These are phyloP conservation scores for Puccinia polysora DNA, from an alignment of 1,284 basidiomycete genomes.

Conservation along the genomic window DNA sequence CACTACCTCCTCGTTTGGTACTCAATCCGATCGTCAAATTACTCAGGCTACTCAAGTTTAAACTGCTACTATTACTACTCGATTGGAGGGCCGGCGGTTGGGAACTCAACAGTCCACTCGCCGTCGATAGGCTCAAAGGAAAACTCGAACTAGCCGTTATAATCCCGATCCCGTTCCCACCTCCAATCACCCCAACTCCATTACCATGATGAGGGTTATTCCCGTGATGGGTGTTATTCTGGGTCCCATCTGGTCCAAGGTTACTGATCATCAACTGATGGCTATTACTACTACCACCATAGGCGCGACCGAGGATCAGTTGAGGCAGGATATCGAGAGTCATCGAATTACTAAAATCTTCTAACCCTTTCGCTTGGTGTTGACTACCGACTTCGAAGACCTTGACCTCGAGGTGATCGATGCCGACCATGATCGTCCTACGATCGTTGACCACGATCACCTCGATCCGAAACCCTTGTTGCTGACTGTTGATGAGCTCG, in stretches of 20 bases:
- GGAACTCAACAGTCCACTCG: too few relatives aligned
- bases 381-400: constrained; percentile 30
- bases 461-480: constrained; percentile 48
- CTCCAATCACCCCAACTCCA: not conserved
- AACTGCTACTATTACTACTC: not conserved
- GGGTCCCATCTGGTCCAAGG: too few relatives aligned
- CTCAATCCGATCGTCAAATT: constrained; percentile 1
- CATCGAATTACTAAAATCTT: constrained; percentile 35
- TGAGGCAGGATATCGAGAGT: constrained; percentile 36
- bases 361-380: constrained; percentile 28
- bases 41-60: constrained; percentile 4
- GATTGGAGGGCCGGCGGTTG: too few relatives aligned
- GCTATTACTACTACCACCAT: not conserved
- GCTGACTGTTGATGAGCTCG: constrained; percentile 59
- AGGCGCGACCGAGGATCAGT: not conserved
- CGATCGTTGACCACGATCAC: constrained; percentile 25
- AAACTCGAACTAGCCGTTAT: constrained; percentile 24
- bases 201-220: not conserved
- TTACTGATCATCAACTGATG: too few relatives aligned
- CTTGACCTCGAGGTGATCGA: constrained; percentile 31
- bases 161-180: constrained; percentile 6
- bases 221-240: not conserved
- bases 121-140: too few relatives aligned
- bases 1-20: constrained; percentile 8
- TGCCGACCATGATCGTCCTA: constrained; percentile 28